Conservation (phyloP, 805 yeast genomes). For the Sugiyamaella mastotermitis region DNA sequence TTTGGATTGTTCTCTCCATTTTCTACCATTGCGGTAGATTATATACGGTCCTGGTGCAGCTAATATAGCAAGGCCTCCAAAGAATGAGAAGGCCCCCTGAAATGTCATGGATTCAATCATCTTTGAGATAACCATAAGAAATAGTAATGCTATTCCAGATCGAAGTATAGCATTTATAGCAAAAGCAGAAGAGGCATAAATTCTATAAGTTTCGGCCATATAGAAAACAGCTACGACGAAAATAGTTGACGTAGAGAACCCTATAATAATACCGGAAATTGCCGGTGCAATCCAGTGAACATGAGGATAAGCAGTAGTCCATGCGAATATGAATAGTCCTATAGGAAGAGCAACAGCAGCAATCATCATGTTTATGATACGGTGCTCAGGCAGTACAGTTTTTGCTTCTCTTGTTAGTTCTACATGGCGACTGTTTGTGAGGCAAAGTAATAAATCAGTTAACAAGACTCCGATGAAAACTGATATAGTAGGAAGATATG, state of each 20-base stretch:
- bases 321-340: conserved; percentile 15
- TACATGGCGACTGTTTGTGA: conserved; percentile 3
- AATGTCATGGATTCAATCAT: conserved; percentile 9
- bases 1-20: conserved; percentile 6
- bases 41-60: conserved; percentile 12
- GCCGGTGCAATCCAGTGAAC: conserved; percentile 13
- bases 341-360: conserved; percentile 9
- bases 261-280: conserved; percentile 7
- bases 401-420: conserved; percentile 1
- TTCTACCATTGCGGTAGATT: conserved; percentile 2
- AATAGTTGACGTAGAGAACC: conserved; percentile 8
- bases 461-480: conserved; percentile 6
- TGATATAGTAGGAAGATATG: conserved; percentile 5
- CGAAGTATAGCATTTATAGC: conserved; percentile 7
- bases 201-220: conserved; percentile 5
- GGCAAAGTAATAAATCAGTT: conserved; percentile 1
- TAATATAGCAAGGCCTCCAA: conserved; percentile 7
- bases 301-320: conserved; percentile 8
- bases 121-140: conserved; percentile 1
- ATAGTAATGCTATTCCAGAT: conserved; percentile 4
- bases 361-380: conserved; percentile 4
- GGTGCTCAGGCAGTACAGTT: conserved; percentile 4
- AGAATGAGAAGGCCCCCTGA: conserved; percentile 13
- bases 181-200: conserved; percentile 6
- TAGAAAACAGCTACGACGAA: conserved; percentile 9